Evolutionary conservation across 306 rosid species (phyloP).

Genomic region (Castanea sativa): DNA sequence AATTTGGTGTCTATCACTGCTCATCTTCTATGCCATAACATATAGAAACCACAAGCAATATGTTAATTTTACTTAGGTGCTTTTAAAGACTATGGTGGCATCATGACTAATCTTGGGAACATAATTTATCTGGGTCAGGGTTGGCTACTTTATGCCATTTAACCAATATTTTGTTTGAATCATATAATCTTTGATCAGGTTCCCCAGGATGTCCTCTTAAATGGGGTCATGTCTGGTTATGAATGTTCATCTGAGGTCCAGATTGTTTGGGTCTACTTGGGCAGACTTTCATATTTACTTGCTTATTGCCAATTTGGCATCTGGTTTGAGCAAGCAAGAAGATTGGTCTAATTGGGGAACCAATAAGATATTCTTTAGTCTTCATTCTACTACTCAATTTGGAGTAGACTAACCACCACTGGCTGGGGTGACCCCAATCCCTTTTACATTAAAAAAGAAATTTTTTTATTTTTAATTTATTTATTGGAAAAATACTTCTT

Average conservation of each 20-base stretch:
- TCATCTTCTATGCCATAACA: not conserved
- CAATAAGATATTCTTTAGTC: not conserved
- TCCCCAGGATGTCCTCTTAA: not conserved
- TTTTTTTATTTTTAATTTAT: not conserved
- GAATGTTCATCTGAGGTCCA: not conserved
- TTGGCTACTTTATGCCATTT: not conserved
- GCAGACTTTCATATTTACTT: not conserved
- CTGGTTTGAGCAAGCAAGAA: not conserved
- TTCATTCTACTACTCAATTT: not conserved
- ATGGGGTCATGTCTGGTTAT: not conserved
- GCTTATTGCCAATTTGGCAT: not conserved
- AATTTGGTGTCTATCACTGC: not conserved
- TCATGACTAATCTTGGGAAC: not conserved
- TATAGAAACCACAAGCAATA: not conserved
- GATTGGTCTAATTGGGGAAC: not conserved
- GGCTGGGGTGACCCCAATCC: not conserved
- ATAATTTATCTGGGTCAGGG: not conserved
- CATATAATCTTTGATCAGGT: not conserved
- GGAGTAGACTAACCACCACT: not conserved
- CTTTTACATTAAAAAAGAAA: not conserved
- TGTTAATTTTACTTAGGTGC: not conserved
- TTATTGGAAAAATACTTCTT: not conserved
- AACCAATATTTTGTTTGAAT: not conserved
- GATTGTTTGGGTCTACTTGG: not conserved
- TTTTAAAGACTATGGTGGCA: not conserved